Base-by-base conservation (phyloP, 2,329 filamentous ascomycete genomes). In the Aureobasidium leucospermi region DNA sequence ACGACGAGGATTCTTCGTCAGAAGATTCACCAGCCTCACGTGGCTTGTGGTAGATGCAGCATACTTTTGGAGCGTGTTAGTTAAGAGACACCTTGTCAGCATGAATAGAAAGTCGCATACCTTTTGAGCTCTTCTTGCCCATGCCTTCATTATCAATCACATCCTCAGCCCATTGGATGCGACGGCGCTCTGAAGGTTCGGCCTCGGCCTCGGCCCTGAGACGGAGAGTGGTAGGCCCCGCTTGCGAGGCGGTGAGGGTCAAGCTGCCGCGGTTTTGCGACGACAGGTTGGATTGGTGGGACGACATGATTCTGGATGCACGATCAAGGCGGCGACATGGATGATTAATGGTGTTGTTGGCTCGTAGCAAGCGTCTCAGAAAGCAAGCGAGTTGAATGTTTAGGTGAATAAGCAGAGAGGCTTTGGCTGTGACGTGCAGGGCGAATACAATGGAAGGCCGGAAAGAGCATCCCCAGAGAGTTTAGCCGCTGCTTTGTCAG, bases 111-210 rank as follows among this genome's bases (percentile, higher is more conserved):
- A 46, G 11, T 29, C 31, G 34, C 29, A 47, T 73, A 93, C 90
- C 89, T 84, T 99, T 99, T 16, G 90, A 96, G 64, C 85, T 93
- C 77, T 97, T 99, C 74, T 89, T 89, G 7, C 91, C 91, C 73
- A 97, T 81, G 4, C 90, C 90, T 74, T 99, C 94, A 69, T 99
- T 99, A 75, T 99, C 92, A 2, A 99, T 80, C 6, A 96, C 92
- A 68, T 90, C 88, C 69, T 94, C 89, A 6, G 90, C 90, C 94
- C 94, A 99, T 73, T 89, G 86, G 59, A 99, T 94, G 51, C 84
- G 85, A 56, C 86, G 80, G 16, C 77, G 73, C 57, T 76, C 70
- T 15, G 69, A 65, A 0, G 73, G 69, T 59, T 73, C 70, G 39
- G 52, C 36, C 23, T 23, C 23, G 23, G 23, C 23, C 16, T 65